phyloP scores from a whole-genome alignment of 2,329 filamentous ascomycete species.

The Xylariaceae sp. region DNA sequence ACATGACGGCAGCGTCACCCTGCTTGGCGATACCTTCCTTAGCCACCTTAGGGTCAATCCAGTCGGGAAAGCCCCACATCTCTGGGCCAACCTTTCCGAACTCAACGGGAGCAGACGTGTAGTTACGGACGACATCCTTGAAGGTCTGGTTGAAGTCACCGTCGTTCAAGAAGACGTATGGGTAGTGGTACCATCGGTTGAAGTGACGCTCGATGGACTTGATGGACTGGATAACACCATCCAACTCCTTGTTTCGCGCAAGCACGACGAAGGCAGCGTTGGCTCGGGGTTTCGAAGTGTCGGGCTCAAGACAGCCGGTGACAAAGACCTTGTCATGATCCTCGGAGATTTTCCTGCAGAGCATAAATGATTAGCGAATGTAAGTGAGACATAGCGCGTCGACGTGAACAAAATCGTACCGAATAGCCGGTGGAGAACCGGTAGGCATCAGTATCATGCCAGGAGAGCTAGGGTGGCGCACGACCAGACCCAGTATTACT shows the following conservation, averaged over 20 bases:
- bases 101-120: constrained; percentile 82
- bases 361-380: constrained; percentile 9
- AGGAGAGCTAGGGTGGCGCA: constrained; percentile 78
- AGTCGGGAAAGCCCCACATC: constrained; percentile 96
- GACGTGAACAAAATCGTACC: constrained; percentile 52
- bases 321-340: constrained; percentile 96
- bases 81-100: constrained; percentile 87
- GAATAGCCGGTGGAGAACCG: constrained; percentile 80
- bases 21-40: constrained; percentile 96
- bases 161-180: constrained; percentile 97
- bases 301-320: constrained; percentile 77
- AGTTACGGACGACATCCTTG: constrained; percentile 79
- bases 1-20: constrained; percentile 97
- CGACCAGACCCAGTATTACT: constrained; percentile 82
- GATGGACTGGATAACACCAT: constrained; percentile 91
- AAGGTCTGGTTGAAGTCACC: constrained; percentile 95
- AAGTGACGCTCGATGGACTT: constrained; percentile 98
- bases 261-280: constrained; percentile 96
- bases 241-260: constrained; percentile 91
- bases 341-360: constrained; percentile 83
- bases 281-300: constrained; percentile 72
- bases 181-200: constrained; percentile 98
- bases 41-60: constrained; percentile 89
- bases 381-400: constrained; percentile 12
- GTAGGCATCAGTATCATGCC: constrained; percentile 82